A percentile compares a stretch with the other conserved stretches of the same genome.
phyloP scores from a whole-genome alignment of 495 filamentous ascomycete genomes.

The Penicillium ucsense region DNA sequence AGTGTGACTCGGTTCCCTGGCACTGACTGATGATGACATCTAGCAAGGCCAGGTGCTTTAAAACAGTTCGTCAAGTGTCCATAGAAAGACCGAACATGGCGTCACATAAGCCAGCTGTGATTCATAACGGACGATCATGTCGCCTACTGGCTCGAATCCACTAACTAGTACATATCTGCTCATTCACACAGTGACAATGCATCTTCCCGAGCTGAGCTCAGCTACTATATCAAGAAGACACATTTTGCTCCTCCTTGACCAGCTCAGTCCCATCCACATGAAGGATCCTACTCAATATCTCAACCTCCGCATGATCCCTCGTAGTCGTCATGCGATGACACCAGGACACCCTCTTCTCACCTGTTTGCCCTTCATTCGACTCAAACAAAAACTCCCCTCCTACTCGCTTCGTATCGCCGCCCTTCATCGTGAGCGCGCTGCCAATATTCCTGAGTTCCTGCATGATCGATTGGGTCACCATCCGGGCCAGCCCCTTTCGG shows the following conservation, averaged over 20 bases:
- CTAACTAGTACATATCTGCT: no score
- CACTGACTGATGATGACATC: no score
- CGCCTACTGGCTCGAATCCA: no score
- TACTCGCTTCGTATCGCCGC: constrained; percentile 59
- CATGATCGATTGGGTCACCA: constrained; percentile 39
- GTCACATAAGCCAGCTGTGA: no score
- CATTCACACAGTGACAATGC: no score
- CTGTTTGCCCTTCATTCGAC: constrained; percentile 4
- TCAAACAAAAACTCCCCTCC: constrained; percentile 84
- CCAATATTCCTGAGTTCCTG: constrained; percentile 47
- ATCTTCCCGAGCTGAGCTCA: no score
- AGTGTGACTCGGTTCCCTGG: no score
- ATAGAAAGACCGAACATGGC: no score
- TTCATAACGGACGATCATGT: no score
- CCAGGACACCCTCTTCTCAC: constrained; percentile 59
- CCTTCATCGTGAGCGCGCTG: constrained; percentile 47
- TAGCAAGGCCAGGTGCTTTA: no score
- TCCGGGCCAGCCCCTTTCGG: constrained; percentile 35
- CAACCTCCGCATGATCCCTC: constrained; percentile 65
- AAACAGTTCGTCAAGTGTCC: no score
- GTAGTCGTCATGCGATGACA: constrained; percentile 78
- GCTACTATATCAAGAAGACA: neutral
- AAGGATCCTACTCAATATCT: constrained; percentile 50
- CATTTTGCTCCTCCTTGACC: neutral
- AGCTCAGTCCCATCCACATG: constrained; percentile 12